Percentiles rank a stretch among this genome's conserved stretches.
phyloP scores from a whole-genome alignment of 1,139 yeast genomes.

The Yamadazyma siamensis region DNA sequence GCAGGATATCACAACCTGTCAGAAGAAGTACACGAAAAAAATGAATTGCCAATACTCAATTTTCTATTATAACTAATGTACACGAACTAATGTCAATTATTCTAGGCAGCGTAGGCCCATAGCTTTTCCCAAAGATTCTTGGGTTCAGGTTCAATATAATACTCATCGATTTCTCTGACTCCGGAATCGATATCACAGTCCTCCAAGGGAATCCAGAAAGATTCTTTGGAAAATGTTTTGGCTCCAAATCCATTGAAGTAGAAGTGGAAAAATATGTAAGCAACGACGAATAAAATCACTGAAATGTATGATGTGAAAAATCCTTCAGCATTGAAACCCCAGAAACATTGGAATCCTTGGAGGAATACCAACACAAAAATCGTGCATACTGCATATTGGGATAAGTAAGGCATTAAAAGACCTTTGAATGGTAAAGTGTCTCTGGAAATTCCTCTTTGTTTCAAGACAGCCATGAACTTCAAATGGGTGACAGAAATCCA shows the following conservation, averaged over 20 bases:
- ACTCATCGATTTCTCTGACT: conserved; percentile 54
- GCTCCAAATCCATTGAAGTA: conserved; percentile 39
- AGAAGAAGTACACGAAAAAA: conserved; percentile 24
- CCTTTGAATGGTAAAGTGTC: conserved; percentile 71
- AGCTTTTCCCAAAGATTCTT: conserved; percentile 52
- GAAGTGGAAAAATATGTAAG: conserved; percentile 53
- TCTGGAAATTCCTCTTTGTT: conserved; percentile 56
- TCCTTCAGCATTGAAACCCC: conserved; percentile 47
- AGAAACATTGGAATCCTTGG: conserved; percentile 69
- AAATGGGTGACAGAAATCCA: conserved; percentile 64
- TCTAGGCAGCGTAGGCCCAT: conserved; percentile 34
- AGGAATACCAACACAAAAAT: conserved; percentile 55
- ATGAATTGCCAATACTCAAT: too few relatives aligned
- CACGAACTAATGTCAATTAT: too few relatives aligned
- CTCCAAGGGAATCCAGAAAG: conserved; percentile 41
- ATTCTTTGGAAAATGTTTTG: conserved; percentile 26
- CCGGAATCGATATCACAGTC: conserved; percentile 63
- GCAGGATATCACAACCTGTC: conserved; percentile 17
- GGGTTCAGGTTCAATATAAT: conserved; percentile 51
- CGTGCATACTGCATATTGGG: conserved; percentile 55
- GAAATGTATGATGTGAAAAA: conserved; percentile 72
- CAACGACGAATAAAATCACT: conserved; percentile 49
- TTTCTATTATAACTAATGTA: too few relatives aligned
- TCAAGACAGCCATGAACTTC: conserved; percentile 63
- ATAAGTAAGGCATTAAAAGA: conserved; percentile 58